These are phyloP conservation scores for Aspergillus tubingensis DNA, from an alignment of 2,329 filamentous ascomycete genomes.

Conservation along the genomic window DNA sequence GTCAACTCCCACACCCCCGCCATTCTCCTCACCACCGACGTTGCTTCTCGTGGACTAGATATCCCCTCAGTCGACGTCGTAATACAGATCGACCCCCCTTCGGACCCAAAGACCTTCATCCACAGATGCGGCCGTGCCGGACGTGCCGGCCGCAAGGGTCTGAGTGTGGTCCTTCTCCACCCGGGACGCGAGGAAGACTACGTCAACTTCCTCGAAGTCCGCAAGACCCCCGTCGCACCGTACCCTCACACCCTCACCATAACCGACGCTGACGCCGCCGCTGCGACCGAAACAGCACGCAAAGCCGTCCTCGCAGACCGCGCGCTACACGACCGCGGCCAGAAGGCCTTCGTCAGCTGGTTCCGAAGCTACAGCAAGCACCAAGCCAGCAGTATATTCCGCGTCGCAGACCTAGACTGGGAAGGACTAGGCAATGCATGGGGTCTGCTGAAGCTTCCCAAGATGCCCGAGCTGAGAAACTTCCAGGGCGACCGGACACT, in stretches of 20 bases:
- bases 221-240: conserved; percentile 77
- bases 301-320: conserved; percentile 58
- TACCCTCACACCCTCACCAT: conserved; percentile 62
- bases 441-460: conserved; percentile 82
- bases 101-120: conserved; percentile 82
- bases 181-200: conserved; percentile 89
- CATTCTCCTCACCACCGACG: conserved; percentile 87
- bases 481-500: conserved; percentile 69
- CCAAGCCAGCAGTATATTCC: conserved; percentile 87
- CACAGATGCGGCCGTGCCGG: conserved; percentile 66
- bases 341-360: conserved; percentile 91
- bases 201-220: conserved; percentile 78
- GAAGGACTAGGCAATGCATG: conserved; percentile 75
- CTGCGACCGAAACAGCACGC: conserved; percentile 63
- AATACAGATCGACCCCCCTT: conserved; percentile 80
- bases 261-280: conserved; percentile 62
- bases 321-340: conserved; percentile 80
- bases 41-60: conserved; percentile 86
- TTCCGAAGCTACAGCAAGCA: conserved; percentile 89
- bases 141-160: conserved; percentile 67
- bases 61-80: conserved; percentile 91
- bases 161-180: conserved; percentile 83
- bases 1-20: conserved; percentile 72
- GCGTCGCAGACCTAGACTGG: conserved; percentile 81
- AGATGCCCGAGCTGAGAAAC: conserved; percentile 84